These are phyloP conservation scores for Sisymbrium irio DNA, from an alignment of 345 rosid species.

Conservation along the genomic window DNA sequence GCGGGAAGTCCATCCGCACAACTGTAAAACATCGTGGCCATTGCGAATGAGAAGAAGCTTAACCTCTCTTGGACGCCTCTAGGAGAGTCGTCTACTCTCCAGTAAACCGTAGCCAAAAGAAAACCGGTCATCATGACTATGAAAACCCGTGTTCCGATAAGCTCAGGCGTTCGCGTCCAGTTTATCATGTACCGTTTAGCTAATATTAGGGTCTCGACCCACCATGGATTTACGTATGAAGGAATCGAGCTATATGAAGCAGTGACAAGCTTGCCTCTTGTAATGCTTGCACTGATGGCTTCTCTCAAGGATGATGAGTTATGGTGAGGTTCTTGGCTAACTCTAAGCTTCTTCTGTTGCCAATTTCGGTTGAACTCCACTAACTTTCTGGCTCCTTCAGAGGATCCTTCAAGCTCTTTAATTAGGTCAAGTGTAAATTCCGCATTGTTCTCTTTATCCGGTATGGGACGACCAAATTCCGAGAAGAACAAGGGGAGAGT, in stretches of 20 bases:
- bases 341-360: conserved; percentile 36
- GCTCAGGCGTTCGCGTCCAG: conserved; percentile 35
- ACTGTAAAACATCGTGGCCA: conserved; percentile 45
- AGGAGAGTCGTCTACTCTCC: conserved; percentile 43
- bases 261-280: conserved; percentile 28
- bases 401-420: conserved; percentile 49
- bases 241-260: conserved; percentile 24
- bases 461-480: conserved; percentile 67
- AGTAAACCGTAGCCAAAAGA: conserved; percentile 60
- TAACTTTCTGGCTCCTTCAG: conserved; percentile 47
- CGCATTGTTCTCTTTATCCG: conserved; percentile 67
- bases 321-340: conserved; percentile 8
- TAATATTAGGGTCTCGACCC: conserved; percentile 25
- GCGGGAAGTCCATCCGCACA: conserved; percentile 46
- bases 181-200: conserved; percentile 41
- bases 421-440: conserved; percentile 83
- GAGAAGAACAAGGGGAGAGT: conserved; percentile 53
- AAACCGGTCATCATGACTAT: conserved; percentile 45
- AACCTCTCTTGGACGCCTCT: conserved; percentile 48
- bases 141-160: conserved; percentile 25
- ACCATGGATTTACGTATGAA: conserved; percentile 30
- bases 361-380: conserved; percentile 69
- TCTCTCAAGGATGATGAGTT: conserved; percentile 27
- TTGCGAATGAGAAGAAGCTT: conserved; percentile 51
- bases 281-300: conserved; percentile 31